Conservation (phyloP, 306 rosid species). For the Rubus parviflorus region DNA sequence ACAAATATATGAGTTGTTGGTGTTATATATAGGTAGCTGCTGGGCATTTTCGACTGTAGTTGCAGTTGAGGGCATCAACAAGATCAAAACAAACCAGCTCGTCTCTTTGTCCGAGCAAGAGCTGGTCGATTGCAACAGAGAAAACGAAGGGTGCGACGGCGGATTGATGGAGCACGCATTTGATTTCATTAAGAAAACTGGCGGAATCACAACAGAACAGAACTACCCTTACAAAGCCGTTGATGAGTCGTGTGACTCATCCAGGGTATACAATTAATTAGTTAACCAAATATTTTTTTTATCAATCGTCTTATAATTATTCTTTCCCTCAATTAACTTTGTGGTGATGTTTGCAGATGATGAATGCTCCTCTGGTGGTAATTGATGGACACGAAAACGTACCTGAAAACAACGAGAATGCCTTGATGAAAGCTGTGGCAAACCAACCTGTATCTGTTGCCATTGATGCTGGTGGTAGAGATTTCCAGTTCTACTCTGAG, state of each 20-base stretch:
- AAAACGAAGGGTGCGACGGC: constrained; percentile 46
- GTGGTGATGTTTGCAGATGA: constrained; percentile 19
- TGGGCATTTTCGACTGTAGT: constrained; percentile 56
- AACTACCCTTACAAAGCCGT: constrained; percentile 41
- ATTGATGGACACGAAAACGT: constrained; percentile 49
- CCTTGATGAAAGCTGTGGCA: constrained; percentile 51
- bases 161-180: constrained; percentile 47
- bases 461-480: constrained; percentile 45
- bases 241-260: constrained; percentile 34
- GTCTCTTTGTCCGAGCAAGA: constrained; percentile 52
- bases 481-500: constrained; percentile 48
- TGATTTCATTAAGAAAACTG: constrained; percentile 32
- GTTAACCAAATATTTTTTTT: no score
- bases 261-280: constrained; percentile 24
- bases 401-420: constrained; percentile 51
- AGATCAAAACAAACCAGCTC: constrained; percentile 34
- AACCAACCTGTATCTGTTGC: constrained; percentile 47
- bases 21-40: constrained; percentile 39
- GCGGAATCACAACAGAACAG: constrained; percentile 46
- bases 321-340: not conserved
- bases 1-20: not conserved
- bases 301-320: not conserved
- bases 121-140: constrained; percentile 39
- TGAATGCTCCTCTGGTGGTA: constrained; percentile 26
- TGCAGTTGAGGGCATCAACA: constrained; percentile 48